phyloP scores from a whole-genome alignment of 768 basidiomycete genomes.

The Amyloporia xantha region DNA sequence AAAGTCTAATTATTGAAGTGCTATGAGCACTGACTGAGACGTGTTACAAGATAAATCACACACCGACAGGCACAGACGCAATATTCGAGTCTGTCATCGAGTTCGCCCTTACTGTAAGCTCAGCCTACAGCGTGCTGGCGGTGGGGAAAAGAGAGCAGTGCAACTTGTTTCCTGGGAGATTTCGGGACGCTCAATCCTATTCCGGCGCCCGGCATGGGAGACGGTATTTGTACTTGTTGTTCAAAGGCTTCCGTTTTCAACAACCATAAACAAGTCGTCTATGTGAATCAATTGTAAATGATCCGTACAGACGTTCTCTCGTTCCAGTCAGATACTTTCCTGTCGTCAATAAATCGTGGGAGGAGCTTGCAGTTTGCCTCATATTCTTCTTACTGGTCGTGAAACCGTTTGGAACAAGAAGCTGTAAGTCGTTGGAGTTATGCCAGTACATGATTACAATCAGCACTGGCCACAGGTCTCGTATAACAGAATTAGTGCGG shows the following conservation, averaged over 20 bases:
- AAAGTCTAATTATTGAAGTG: slow-evolving; percentile 43
- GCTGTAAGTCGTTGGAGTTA: too few relatives aligned
- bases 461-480: too few relatives aligned
- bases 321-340: too few relatives aligned
- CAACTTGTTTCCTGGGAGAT: background rate
- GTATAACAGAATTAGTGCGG: too few relatives aligned
- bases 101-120: background rate
- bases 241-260: slow-evolving; percentile 15
- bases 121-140: background rate
- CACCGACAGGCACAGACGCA: background rate
- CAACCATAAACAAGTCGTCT: slow-evolving; percentile 8
- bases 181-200: background rate
- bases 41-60: too few relatives aligned
- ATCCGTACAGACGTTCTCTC: too few relatives aligned
- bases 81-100: background rate
- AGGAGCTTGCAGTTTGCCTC: too few relatives aligned
- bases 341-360: too few relatives aligned
- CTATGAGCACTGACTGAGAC: background rate
- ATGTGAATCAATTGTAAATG: too few relatives aligned
- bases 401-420: too few relatives aligned
- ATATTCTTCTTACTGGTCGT: too few relatives aligned
- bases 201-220: background rate
- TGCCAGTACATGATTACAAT: too few relatives aligned
- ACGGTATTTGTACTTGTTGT: slow-evolving; percentile 13
- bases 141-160: background rate